Evolutionary conservation across 2,329 filamentous ascomycete genomes (phyloP).

Genomic region (Clarireedia monteithiana): DNA sequence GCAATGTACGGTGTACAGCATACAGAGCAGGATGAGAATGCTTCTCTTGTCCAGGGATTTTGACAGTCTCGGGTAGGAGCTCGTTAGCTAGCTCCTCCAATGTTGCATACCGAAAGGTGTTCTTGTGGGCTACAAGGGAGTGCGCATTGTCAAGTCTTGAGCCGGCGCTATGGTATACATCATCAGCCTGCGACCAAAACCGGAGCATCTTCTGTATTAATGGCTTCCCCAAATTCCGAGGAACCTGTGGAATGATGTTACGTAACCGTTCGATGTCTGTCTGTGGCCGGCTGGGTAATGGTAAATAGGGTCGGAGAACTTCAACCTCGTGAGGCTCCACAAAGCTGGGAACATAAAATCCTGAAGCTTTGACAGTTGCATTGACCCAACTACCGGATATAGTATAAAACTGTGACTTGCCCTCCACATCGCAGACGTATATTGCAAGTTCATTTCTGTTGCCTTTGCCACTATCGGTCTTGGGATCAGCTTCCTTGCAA

Average conservation of each 20-base stretch:
- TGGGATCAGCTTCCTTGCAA: not conserved
- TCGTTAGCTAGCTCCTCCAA: conserved; percentile 38
- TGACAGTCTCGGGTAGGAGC: conserved; percentile 28
- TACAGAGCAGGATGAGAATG: conserved; percentile 49
- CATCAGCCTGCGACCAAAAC: conserved; percentile 37
- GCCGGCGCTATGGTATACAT: conserved; percentile 39
- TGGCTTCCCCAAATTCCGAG: conserved; percentile 36
- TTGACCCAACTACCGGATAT: conserved; percentile 42
- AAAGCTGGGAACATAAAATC: conserved; percentile 39
- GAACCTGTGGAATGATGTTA: conserved; percentile 34
- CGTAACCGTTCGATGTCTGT: conserved; percentile 31
- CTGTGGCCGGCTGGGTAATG: conserved; percentile 30
- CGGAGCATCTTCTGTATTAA: conserved; percentile 35
- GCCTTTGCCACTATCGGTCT: conserved; percentile 2
- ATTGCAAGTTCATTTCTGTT: conserved; percentile 36
- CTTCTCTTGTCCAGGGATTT: conserved; percentile 24
- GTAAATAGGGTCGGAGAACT: conserved; percentile 38
- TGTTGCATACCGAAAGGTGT: conserved; percentile 34
- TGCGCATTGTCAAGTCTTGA: conserved; percentile 42
- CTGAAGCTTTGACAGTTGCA: conserved; percentile 26
- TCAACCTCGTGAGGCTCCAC: conserved; percentile 35
- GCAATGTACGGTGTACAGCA: conserved; percentile 60
- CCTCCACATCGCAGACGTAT: conserved; percentile 36
- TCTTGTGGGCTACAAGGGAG: conserved; percentile 35
- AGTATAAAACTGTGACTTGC: conserved; percentile 39